Base-by-base conservation (phyloP, 352 stramenopile genomes). In the Phytopythium ostracodes region DNA sequence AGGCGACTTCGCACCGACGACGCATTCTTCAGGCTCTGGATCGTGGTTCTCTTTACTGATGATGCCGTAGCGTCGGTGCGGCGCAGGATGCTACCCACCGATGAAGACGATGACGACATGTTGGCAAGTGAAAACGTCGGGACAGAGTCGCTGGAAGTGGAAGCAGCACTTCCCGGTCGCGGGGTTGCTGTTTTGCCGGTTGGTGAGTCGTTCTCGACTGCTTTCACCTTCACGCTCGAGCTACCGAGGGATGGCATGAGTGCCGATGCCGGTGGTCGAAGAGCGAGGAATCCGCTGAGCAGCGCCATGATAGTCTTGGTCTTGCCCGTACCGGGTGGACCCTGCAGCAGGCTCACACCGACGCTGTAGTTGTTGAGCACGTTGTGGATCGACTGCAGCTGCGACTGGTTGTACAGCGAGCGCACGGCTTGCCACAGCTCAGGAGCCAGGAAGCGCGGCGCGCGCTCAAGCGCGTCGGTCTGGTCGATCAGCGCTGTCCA, bases 321-420 rank as follows among this genome's bases (percentile, higher is more conserved):
- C 70, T 98, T 98, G 36, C 95, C 95, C 20, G 92, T 98, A 61
- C 96, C 96, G 2, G 97, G 97, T 8, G 96, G 96, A 17, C 96
- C 97, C 77, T 99, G 96, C 7, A 99, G 78, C 31, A 96, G 56
- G n/a, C 83, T 94, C 27, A 96, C 82, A 18, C 84, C 87, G 35
- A 83, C 73, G 12, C 64, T 84, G 70, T 96, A 96, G 69, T 96
- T 94, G 72, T 92, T 94, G 8, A 96, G 62, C 25, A 92, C 85
- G 46, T 76, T 94, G 64, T 94, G 84, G 46, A 96, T 89, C 14
- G 84, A 92, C 60, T 96, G 87, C 33, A 96, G 69, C 64, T 96
- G 87, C 14, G 85, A 94, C 51, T 84, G 78, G 46, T 96, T 96
- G 69, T 94, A 96, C 64, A 90, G 85, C 2, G 53, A 66, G 53